Conservation (phyloP, 1,139 yeast species). For the Kodamaea anthophila region DNA sequence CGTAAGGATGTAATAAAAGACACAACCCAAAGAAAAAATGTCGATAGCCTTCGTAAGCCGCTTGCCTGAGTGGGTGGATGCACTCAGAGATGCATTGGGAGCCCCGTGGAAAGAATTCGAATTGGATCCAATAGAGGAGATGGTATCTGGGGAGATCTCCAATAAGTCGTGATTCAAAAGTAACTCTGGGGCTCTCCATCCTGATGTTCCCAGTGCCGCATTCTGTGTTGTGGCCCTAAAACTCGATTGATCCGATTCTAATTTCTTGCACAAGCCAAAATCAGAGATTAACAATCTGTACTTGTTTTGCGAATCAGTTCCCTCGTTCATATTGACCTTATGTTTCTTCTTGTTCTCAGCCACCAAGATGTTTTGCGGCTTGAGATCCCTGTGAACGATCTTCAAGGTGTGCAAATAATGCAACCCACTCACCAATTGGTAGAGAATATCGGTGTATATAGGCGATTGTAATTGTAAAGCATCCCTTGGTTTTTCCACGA, state of each 20-base stretch:
- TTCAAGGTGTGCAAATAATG: constrained; percentile 84
- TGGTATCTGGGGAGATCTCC: constrained; percentile 37
- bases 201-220: constrained; percentile 90
- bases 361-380: constrained; percentile 91
- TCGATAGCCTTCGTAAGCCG: constrained; percentile 88
- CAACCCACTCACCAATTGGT: constrained; percentile 79
- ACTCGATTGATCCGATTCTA: constrained; percentile 89
- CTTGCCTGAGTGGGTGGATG: constrained; percentile 21
- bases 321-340: constrained; percentile 9
- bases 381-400: constrained; percentile 91
- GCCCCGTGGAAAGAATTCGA: constrained; percentile 10
- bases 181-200: constrained; percentile 98
- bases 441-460: constrained; percentile 45
- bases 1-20: constrained; percentile 78
- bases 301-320: constrained; percentile 9
- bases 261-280: constrained; percentile 88
- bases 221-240: constrained; percentile 88
- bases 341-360: constrained; percentile 51
- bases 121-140: constrained; percentile 28
- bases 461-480: constrained; percentile 18
- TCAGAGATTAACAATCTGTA: constrained; percentile 81
- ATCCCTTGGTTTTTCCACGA: constrained; percentile 50
- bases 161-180: constrained; percentile 41
- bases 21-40: constrained; percentile 91
- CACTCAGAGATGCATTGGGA: constrained; percentile 6